Evolutionary conservation across 352 stramenopile species (phyloP), one percentile per base, ranked within the genome.

Genomic region (Pythium oligandrum): DNA sequence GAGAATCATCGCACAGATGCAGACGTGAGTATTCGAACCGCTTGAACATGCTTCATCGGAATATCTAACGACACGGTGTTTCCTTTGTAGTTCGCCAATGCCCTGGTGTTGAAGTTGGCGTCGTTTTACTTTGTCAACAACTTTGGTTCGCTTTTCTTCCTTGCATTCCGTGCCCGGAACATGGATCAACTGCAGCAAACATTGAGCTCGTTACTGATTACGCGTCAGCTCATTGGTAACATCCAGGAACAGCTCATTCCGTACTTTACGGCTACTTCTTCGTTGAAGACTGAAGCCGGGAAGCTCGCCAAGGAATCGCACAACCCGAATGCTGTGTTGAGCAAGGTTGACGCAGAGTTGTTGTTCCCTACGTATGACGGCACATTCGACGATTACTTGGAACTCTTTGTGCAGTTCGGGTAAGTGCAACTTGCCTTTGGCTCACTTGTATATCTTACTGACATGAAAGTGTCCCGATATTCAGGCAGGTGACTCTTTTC

Each of bases 81-180:
- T 37, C 4, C 26, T 4, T 35, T 5, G 43, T 56, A 92, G 79
- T 96, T 96, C 71, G 72, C 83, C 6, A 96, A 97, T 38, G 82
- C 86, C 0, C 86, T 98, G 37, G 98, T 99, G 58, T 84, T 97
- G 48, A 99, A 99, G 79, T 83, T 98, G 4, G 97, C 98, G 57
- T 86, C 96, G 40, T 99, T 99, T 66, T 94, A 97, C 61, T 99
- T 99, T 58, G 88, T 98, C 26, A 98, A 97, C 76, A 98, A 98
- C 76, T 98, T 98, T 63, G 88, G 90, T 3, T 96, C 89, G 55
- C 73, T 98, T 1, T 98, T 98, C 66, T 99, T 98, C 69, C 86
- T 98, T 57, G 90, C 90, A 6, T 98, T 98, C 60, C 82, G 95
- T 38, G 85, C 90, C 36, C 78, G 79, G 26, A 77, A 91, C 48